Evolutionary conservation across 192 early-diverging fungal species (phyloP).

Genomic region (Coemansia sp.): DNA sequence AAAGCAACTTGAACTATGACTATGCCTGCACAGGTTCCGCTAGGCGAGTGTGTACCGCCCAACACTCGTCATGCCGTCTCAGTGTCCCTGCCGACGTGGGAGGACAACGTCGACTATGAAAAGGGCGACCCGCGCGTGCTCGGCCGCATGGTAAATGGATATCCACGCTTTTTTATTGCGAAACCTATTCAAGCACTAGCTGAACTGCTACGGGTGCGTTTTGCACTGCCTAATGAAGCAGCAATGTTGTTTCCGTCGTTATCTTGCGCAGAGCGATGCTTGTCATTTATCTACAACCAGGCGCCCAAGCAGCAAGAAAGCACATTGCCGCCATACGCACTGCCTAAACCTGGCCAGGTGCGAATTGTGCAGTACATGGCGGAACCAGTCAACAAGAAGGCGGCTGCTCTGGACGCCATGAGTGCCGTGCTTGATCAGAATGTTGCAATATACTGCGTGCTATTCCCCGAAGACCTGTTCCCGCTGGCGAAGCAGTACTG

Average conservation of each 20-base stretch:
- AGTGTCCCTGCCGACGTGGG: conserved; percentile 87
- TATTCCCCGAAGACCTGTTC: conserved; percentile 72
- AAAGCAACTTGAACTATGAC: not conserved
- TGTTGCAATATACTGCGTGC: conserved; percentile 63
- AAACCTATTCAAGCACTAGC: conserved; percentile 48
- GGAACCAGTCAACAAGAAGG: conserved; percentile 37
- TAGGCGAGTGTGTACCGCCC: conserved; percentile 76
- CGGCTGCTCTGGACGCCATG: conserved; percentile 44
- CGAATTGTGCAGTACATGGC: conserved; percentile 43
- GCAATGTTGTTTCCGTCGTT: conserved; percentile 76
- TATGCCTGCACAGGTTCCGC: conserved; percentile 31
- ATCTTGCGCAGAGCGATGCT: conserved; percentile 60
- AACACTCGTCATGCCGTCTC: conserved; percentile 81
- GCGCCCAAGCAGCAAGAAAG: conserved; percentile 26
- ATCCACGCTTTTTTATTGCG: conserved; percentile 91
- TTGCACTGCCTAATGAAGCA: conserved; percentile 63
- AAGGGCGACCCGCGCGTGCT: conserved; percentile 75
- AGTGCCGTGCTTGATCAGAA: conserved; percentile 50
- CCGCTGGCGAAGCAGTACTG: conserved; percentile 89
- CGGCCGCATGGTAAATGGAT: conserved; percentile 74
- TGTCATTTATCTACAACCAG: conserved; percentile 44
- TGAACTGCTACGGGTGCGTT: conserved; percentile 57
- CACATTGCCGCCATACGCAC: not conserved
- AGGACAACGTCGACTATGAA: conserved; percentile 90
- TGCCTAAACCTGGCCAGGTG: conserved; percentile 36